Evolutionary conservation across 2,329 filamentous ascomycete species (phyloP).

Genomic region (Verruconis gallopava): DNA sequence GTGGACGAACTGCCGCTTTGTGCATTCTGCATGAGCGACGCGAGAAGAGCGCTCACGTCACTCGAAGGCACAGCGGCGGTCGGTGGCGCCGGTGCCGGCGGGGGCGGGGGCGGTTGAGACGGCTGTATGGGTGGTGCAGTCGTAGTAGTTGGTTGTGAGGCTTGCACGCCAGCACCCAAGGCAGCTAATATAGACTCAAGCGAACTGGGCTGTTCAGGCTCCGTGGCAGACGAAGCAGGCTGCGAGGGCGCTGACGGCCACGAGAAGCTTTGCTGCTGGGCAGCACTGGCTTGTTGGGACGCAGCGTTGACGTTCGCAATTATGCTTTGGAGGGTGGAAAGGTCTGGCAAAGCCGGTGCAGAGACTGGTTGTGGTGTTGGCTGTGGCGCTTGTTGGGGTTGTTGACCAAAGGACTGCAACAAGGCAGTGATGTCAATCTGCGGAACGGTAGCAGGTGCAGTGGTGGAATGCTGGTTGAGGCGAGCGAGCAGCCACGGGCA

Average conservation of each 20-base stretch:
- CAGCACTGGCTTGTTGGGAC: not conserved
- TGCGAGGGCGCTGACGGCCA: not conserved
- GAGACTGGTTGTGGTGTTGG: not conserved
- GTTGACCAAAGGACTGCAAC: not conserved
- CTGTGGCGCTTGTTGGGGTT: not conserved
- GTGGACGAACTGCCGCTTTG: conserved; percentile 11
- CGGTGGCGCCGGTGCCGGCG: conserved; percentile 2
- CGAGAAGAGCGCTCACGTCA: conserved; percentile 2
- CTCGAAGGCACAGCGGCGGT: not conserved
- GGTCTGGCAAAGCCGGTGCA: not conserved
- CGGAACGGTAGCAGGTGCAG: not conserved
- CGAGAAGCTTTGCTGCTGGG: conserved; percentile 3
- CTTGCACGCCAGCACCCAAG: not conserved
- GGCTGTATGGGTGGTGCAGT: conserved; percentile 4
- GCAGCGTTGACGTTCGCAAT: not conserved
- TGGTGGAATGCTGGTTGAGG: not conserved
- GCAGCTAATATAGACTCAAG: conserved; percentile 5
- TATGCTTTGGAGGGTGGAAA: not conserved
- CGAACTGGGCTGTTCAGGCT: not conserved
- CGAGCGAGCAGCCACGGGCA: conserved; percentile 10
- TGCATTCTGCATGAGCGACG: conserved; percentile 10
- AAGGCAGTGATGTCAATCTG: conserved; percentile 6
- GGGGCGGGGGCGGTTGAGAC: conserved; percentile 3
- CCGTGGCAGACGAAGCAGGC: not conserved
- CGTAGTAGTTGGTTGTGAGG: not conserved